These are phyloP conservation scores for Triticum aestivum DNA, from an alignment of 176 grass and related monocot species.

Conservation along the genomic window DNA sequence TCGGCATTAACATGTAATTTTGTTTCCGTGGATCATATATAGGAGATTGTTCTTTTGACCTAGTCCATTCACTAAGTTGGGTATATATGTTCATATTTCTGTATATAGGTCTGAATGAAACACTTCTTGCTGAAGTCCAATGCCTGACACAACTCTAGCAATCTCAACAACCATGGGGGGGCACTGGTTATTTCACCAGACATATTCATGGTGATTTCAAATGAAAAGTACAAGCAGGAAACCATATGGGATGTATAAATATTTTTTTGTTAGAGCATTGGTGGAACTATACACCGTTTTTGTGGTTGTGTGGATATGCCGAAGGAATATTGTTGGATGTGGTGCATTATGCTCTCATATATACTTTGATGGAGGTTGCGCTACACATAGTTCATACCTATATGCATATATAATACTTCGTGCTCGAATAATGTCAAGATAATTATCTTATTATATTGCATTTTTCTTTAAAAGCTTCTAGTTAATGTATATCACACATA, in stretches of 20 bases:
- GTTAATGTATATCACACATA: too few relatives aligned
- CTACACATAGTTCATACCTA: too few relatives aligned
- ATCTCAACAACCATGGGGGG: not conserved
- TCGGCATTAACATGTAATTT: not conserved
- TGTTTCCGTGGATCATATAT: not conserved
- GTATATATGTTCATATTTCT: not conserved
- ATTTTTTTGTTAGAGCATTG: not conserved
- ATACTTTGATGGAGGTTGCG: not conserved
- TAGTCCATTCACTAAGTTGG: not conserved
- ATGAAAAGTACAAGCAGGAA: not conserved
- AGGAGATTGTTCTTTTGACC: not conserved
- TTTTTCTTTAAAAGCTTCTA: not conserved
- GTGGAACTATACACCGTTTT: not conserved
- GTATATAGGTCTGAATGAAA: slow-evolving; percentile 46
- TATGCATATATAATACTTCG: not conserved
- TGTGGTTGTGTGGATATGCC: too few relatives aligned
- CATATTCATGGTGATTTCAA: not conserved
- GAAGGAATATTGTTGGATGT: not conserved
- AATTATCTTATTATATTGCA: not conserved
- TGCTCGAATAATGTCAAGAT: not conserved
- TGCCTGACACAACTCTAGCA: not conserved
- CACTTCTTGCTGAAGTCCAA: slow-evolving; percentile 41
- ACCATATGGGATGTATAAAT: not conserved
- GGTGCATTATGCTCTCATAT: not conserved
- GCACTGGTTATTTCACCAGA: not conserved